Evolutionary conservation across 139 green algal species (phyloP), one percentile per base, ranked within the genome.

Genomic region (Chlamydomonas sp.): DNA sequence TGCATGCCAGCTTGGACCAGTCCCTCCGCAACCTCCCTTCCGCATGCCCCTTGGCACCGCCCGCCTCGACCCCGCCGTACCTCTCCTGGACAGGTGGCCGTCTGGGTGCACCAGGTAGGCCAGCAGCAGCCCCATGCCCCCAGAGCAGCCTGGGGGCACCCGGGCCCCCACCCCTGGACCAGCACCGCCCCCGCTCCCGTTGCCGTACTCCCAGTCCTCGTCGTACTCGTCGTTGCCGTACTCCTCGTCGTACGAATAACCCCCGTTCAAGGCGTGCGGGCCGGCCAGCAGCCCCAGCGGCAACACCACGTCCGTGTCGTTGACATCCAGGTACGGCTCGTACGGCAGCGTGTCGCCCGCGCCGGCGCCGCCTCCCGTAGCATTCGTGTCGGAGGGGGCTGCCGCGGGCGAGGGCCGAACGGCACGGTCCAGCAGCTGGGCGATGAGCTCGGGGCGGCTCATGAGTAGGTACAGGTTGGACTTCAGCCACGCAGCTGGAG

Each of bases 21-120:
- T 59, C 5, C 20, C 72, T 4, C n/a, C 72, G 5, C n/a, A 3
- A 5, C 6, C 72, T 59, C 20, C 3, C 72, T n/a, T n/a, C 72
- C 59, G 20, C n/a, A 20, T 4, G 4, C 59, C 72, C 18, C 72
- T 60, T 77, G 20, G 3, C n/a, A 20, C 3, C 72, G 4, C 75
- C 57, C 75, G 12, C 76, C 76, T 60, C 76, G 31, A 31, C 68
- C 15, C 31, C 69, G 60, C 20, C 76, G 15, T 71, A 86, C 81
- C 81, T 57, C 66, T 57, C 71, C 81, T 18, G 15, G 81, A 60
- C 71, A 86, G 81, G 20, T 63, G 57, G 60, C 79, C 81, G 60
- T 86, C 81, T n/a, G 81, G 69, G 71, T 86, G 71, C 69, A 86
- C 60, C 81, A 62, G n/a, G 59, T 86, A 86, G 59, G 81, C 69